Base-by-base conservation (phyloP, 106 monocot species). In the Apostasia ramifera region DNA sequence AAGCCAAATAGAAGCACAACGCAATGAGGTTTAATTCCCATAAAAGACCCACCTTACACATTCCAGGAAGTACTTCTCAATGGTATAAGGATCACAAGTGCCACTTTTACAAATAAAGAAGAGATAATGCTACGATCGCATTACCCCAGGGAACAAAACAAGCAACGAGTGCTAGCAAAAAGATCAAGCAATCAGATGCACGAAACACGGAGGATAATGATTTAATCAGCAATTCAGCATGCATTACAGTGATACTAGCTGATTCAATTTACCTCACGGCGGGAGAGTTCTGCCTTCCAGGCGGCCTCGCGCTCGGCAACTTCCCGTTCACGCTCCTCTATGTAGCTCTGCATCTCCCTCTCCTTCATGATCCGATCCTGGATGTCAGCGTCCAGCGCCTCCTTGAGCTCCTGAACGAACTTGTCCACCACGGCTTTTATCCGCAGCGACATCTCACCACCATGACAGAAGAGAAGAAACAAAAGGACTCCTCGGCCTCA, bases 321-420 rank as follows among this genome's bases (percentile, higher is more conserved):
- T 79, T 95, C 95, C 44, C 95, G 70, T 75, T 95, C 95, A 15
- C 95, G 77, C 74, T 95, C 91, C 79, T 88, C 80, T 76, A 95
- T 95, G 78, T 88, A 95, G 73, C 95, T 95, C 84, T 91, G 95
- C 88, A 95, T 91, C 91, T 95, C 95, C 66, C 95, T 71, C 86
- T 95, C 95, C 78, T 95, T 95, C 95, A 95, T 95, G 57, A 95
- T 86, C 63, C 91, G 74, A 70, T 95, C 95, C 57, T 91, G 91
- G 11, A 95, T 95, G 70, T 95, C 95, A 41, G 91, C 95, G 50
- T 95, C 88, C 68, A 95, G 67, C 5, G 95, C 95, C 73, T 91
- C 88, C 77, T 88, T 83, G 49, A 95, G 78, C 80, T 95, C 95
- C 78, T 78, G 74, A 79, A 95, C 91, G 86, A 95, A 95, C 88